Evolutionary conservation across 2,329 filamentous ascomycete species (phyloP).

Genomic region (Xylariaceae sp.): DNA sequence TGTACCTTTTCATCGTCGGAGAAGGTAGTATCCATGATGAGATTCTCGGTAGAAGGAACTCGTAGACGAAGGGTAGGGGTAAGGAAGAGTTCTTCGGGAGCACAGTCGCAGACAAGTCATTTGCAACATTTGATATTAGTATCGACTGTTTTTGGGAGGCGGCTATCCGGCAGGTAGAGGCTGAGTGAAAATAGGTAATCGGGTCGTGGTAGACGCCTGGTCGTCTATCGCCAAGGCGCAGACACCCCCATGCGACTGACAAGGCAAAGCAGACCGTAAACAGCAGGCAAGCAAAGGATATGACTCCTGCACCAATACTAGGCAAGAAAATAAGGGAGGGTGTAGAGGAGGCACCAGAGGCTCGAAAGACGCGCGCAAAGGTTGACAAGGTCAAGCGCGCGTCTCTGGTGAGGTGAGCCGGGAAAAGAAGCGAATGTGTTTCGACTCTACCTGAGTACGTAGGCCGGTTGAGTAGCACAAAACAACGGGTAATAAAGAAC

Average conservation of each 20-base stretch:
- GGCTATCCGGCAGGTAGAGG: slow-evolving; percentile 32
- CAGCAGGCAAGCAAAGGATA: slow-evolving; percentile 25
- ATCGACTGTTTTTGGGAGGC: slow-evolving; percentile 32
- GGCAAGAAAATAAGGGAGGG: slow-evolving; percentile 29
- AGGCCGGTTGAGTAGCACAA: slow-evolving; percentile 40
- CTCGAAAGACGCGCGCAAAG: slow-evolving; percentile 42
- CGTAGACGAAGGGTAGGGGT: slow-evolving; percentile 35
- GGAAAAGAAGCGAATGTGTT: slow-evolving; percentile 36
- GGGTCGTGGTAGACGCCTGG: slow-evolving; percentile 24
- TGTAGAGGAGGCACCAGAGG: slow-evolving; percentile 37
- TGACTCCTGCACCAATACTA: slow-evolving; percentile 30
- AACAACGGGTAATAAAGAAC: slow-evolving; percentile 35
- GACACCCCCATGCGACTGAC: slow-evolving; percentile 26
- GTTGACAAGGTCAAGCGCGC: slow-evolving; percentile 45
- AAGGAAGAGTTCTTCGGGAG: slow-evolving; percentile 38
- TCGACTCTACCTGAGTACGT: slow-evolving; percentile 35
- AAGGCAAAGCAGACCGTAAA: slow-evolving; percentile 32
- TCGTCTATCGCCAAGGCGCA: slow-evolving; percentile 30
- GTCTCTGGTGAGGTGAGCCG: slow-evolving; percentile 41
- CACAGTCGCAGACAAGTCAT: slow-evolving; percentile 43
- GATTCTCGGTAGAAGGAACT: slow-evolving; percentile 31
- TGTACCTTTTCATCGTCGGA: slow-evolving; percentile 61
- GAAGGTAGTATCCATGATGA: slow-evolving; percentile 54
- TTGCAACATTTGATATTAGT: slow-evolving; percentile 36
- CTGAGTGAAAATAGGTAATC: slow-evolving; percentile 33